Percentiles rank a stretch among this genome's conserved stretches.
Evolutionary conservation across 2,329 filamentous ascomycete genomes (phyloP).

Genomic region (Fusarium veterinarium): DNA sequence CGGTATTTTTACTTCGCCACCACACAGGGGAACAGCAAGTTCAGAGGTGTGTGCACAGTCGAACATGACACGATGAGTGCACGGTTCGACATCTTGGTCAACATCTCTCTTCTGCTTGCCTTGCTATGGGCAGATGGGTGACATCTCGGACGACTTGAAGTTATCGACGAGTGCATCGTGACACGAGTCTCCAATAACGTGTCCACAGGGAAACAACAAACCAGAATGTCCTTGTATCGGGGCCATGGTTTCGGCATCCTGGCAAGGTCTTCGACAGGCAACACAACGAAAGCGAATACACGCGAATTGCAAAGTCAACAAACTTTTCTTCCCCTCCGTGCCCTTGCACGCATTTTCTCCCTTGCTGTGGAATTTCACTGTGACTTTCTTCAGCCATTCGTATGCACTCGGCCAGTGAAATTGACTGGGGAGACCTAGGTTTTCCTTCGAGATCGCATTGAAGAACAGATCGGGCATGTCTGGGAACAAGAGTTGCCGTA

Average conservation of each 20-base stretch:
- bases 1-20: background rate
- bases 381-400: conserved; percentile 2
- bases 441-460: background rate
- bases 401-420: conserved; percentile 13
- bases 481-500: background rate
- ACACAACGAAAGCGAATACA: conserved; percentile 36
- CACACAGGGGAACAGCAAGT: background rate
- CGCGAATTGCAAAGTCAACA: background rate
- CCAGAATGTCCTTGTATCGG: background rate
- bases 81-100: conserved; percentile 1
- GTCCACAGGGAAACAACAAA: conserved; percentile 35
- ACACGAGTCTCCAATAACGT: conserved; percentile 35
- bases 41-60: conserved; percentile 18
- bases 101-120: conserved; percentile 22
- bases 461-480: conserved; percentile 14
- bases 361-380: background rate
- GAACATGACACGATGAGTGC: conserved; percentile 31
- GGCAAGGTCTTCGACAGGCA: conserved; percentile 27
- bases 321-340: background rate
- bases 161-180: conserved; percentile 3
- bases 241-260: background rate
- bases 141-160: background rate
- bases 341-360: too few species aligned
- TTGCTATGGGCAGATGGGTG: conserved; percentile 31
- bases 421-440: conserved; percentile 33